Conservation (phyloP, 163 green algal species). For the Prototheca wickerhamii region DNA sequence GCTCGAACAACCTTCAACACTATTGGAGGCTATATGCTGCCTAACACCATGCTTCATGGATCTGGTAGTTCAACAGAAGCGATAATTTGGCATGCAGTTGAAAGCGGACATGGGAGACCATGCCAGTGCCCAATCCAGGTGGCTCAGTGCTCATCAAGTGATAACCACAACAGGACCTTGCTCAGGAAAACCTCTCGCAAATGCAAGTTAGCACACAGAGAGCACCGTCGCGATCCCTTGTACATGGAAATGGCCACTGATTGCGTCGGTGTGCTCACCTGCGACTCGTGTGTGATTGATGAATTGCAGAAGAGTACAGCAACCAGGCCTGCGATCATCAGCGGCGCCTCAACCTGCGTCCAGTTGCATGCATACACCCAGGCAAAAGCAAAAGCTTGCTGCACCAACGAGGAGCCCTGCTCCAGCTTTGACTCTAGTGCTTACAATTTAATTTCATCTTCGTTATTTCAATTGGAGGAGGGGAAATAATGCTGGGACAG, state of each 20-base stretch:
- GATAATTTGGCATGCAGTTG: too few relatives aligned
- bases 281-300: background rate
- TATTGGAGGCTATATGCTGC: too few relatives aligned
- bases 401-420: background rate
- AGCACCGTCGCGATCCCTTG: constrained; percentile 29
- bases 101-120: too few relatives aligned
- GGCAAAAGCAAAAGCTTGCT: constrained; percentile 18
- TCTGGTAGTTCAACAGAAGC: too few relatives aligned
- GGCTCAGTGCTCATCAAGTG: constrained; percentile 25
- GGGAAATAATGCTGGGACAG: background rate
- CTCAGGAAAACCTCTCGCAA: background rate
- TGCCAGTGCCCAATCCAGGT: constrained; percentile 49
- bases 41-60: too few relatives aligned
- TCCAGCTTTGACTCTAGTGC: background rate
- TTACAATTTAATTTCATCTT: background rate
- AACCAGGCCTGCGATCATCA: background rate
- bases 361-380: constrained; percentile 6
- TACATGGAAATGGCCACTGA: constrained; percentile 38
- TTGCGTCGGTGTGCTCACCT: constrained; percentile 22
- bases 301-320: background rate
- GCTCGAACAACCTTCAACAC: too few relatives aligned
- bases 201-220: constrained; percentile 6
- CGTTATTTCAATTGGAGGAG: background rate
- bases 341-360: too few relatives aligned
- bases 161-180: constrained; percentile 17